A percentile compares a stretch with the other conserved stretches of the same genome.
phyloP scores from a whole-genome alignment of 305 asterid species.

The Galium porrigens region DNA sequence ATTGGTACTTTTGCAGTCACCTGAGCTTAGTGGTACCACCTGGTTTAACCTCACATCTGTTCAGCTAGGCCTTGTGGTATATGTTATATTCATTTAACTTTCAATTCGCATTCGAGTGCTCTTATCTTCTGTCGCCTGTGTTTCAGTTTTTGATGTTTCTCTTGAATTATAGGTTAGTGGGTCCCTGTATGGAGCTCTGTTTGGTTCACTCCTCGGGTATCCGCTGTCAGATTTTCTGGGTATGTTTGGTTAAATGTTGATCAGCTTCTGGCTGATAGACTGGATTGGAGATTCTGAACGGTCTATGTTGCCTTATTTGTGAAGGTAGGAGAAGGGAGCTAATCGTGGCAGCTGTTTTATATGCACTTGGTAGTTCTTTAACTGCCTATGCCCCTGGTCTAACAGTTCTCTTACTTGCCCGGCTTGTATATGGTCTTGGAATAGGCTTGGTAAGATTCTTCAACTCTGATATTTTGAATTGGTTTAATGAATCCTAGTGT shows the following conservation, averaged over 20 bases:
- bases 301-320: conserved; percentile 17
- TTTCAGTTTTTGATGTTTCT: conserved; percentile 15
- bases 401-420: conserved; percentile 56
- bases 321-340: conserved; percentile 89
- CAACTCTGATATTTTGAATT: conserved; percentile 13
- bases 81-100: conserved; percentile 15
- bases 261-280: conserved; percentile 5
- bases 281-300: conserved; percentile 10
- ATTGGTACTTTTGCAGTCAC: conserved; percentile 42
- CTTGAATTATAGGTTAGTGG: conserved; percentile 62
- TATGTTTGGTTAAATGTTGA: conserved; percentile 21
- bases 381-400: conserved; percentile 82
- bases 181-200: conserved; percentile 95
- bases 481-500: background rate
- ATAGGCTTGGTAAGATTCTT: conserved; percentile 64
- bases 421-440: conserved; percentile 81
- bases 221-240: conserved; percentile 91
- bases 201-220: conserved; percentile 68
- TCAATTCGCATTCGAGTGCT: background rate
- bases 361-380: conserved; percentile 53
- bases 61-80: conserved; percentile 93
- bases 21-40: conserved; percentile 74
- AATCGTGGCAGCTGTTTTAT: conserved; percentile 56
- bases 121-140: conserved; percentile 13
- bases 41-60: conserved; percentile 84